A percentile compares a stretch with the other conserved stretches of the same genome.
phyloP scores from a whole-genome alignment of 2,329 filamentous ascomycete species.

The Cladosporium sp. region DNA sequence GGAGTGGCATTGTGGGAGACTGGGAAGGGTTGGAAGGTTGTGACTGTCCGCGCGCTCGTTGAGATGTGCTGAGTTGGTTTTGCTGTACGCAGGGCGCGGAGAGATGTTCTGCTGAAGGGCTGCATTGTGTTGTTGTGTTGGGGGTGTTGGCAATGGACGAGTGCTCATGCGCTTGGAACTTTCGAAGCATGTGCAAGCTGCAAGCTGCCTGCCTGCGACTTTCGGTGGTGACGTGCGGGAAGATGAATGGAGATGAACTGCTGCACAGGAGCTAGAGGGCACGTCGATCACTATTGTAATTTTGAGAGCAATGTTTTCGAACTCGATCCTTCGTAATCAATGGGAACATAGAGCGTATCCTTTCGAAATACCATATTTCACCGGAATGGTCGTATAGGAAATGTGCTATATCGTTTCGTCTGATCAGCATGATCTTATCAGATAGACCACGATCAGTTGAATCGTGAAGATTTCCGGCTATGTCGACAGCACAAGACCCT shows the following conservation, averaged over 20 bases:
- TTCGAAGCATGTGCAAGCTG: background rate
- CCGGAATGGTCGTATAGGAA: no score
- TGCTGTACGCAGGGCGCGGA: conserved; percentile 21
- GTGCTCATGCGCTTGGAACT: background rate
- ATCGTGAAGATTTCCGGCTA: no score
- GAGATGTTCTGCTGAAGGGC: conserved; percentile 19
- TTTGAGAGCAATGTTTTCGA: no score
- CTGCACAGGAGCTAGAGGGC: no score
- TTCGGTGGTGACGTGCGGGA: conserved; percentile 1
- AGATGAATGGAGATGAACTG: background rate
- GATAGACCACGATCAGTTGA: no score
- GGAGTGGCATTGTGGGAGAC: conserved; percentile 21
- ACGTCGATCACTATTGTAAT: no score
- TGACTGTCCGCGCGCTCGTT: conserved; percentile 14
- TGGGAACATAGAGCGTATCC: no score
- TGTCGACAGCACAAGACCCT: no score
- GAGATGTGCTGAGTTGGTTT: conserved; percentile 14
- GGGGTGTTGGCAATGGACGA: background rate
- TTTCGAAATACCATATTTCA: no score
- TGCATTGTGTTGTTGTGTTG: conserved; percentile 22
- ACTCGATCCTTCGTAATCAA: no score
- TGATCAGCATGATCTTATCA: no score
- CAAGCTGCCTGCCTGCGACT: background rate
- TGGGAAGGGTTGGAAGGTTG: conserved; percentile 21
- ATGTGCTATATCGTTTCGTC: no score